Conservation (phyloP, 345 rosid genomes). For the Lumnitzera racemosa region DNA sequence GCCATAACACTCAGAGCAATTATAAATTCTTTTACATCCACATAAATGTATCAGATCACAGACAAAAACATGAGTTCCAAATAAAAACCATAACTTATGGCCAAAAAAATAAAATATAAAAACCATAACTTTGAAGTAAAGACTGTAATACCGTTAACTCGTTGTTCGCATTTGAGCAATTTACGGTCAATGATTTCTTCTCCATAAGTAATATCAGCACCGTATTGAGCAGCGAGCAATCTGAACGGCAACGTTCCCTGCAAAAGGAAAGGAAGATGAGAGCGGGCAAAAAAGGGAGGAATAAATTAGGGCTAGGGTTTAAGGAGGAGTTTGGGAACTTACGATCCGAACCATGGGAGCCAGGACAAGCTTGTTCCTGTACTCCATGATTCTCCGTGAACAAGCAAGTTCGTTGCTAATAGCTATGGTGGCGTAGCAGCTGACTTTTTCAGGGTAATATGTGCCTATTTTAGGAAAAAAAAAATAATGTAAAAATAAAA, state of each 20-base stretch:
- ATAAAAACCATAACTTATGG: neutral
- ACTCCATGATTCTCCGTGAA: constrained; percentile 50
- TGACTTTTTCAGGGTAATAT: too few relatives aligned
- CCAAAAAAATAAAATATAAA: too few relatives aligned
- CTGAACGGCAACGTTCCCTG: constrained; percentile 83
- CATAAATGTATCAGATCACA: too few relatives aligned
- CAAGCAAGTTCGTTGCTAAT: too few relatives aligned
- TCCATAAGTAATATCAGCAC: constrained; percentile 85
- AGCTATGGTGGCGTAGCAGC: too few relatives aligned
- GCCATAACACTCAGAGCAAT: too few relatives aligned
- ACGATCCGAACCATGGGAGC: constrained; percentile 99
- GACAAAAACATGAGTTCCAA: neutral
- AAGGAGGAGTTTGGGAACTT: constrained; percentile 15
- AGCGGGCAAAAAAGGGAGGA: neutral
- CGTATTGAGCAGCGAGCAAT: constrained; percentile 74
- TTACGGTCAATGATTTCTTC: constrained; percentile 91
- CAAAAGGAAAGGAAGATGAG: neutral
- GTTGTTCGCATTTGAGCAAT: constrained; percentile 66
- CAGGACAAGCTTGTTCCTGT: constrained; percentile 68
- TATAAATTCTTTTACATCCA: too few relatives aligned
- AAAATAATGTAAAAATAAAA: too few relatives aligned
- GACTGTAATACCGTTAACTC: constrained; percentile 38
- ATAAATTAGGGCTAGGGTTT: neutral
- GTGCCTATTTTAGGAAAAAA: too few relatives aligned
- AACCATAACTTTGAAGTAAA: neutral